Evolutionary conservation across 208 protist species (phyloP).

Genomic region (Phytomonas sp.): DNA sequence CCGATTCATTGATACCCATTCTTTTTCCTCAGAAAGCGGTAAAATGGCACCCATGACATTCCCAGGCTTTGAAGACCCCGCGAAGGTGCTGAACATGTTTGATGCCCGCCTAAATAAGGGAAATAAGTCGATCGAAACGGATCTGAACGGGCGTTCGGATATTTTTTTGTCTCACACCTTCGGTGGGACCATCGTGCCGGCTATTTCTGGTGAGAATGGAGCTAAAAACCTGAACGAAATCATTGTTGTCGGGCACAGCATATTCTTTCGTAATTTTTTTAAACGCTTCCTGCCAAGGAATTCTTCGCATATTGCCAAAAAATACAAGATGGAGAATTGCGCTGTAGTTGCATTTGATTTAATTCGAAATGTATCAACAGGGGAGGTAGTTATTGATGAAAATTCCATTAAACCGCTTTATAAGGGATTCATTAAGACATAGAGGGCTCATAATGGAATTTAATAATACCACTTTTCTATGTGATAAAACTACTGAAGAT

Average conservation of each 20-base stretch:
- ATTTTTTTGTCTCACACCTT: slow-evolving; percentile 69
- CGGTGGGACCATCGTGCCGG: slow-evolving; percentile 21
- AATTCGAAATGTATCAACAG: slow-evolving; percentile 42
- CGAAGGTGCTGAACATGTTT: slow-evolving; percentile 31
- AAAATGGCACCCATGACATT: slow-evolving; percentile 66
- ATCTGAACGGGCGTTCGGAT: slow-evolving; percentile 81
- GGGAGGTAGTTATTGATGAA: slow-evolving; percentile 67
- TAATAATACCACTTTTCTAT: slow-evolving; percentile 7
- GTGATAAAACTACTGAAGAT: background rate
- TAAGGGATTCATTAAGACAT: slow-evolving; percentile 54
- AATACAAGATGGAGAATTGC: slow-evolving; percentile 86
- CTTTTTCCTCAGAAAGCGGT: slow-evolving; percentile 60
- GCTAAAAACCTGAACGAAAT: slow-evolving; percentile 51
- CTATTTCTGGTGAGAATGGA: slow-evolving; percentile 8
- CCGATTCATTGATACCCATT: slow-evolving; percentile 88
- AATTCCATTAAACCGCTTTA: slow-evolving; percentile 58
- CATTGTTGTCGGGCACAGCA: slow-evolving; percentile 88
- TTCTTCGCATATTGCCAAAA: slow-evolving; percentile 58
- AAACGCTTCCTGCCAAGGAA: slow-evolving; percentile 69
- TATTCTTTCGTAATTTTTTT: slow-evolving; percentile 87
- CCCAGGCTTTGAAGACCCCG: slow-evolving; percentile 29
- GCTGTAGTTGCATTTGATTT: slow-evolving; percentile 79
- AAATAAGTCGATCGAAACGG: slow-evolving; percentile 50
- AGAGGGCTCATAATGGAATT: background rate
- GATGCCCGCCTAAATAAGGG: slow-evolving; percentile 71